Evolutionary conservation across 345 rosid species (phyloP).

Genomic region (Brassica incana): DNA sequence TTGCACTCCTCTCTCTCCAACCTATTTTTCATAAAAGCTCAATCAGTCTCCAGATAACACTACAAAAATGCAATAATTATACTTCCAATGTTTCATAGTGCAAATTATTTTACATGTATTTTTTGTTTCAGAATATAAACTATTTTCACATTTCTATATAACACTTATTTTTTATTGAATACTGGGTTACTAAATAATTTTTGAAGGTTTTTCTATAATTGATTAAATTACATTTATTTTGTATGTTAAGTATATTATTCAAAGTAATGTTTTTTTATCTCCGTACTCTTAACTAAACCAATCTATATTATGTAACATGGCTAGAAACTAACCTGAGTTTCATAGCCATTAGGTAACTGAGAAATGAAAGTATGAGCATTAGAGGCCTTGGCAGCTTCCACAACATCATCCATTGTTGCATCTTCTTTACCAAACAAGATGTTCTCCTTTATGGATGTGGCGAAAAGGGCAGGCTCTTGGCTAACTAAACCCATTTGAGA

Average conservation of each 20-base stretch:
- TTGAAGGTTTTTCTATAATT: too few species aligned
- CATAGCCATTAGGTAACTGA: conserved; percentile 73
- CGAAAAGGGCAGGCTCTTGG: conserved; percentile 90
- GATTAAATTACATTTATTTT: too few species aligned
- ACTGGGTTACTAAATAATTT: too few species aligned
- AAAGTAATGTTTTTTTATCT: neutral
- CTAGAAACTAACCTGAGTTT: conserved; percentile 48
- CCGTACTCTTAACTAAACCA: neutral
- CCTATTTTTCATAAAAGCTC: conserved; percentile 10
- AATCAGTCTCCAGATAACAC: neutral
- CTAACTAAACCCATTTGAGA: conserved; percentile 85
- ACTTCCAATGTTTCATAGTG: neutral
- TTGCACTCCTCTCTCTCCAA: conserved; percentile 93
- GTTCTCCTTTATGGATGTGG: conserved; percentile 78
- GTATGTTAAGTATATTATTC: too few species aligned
- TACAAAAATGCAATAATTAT: neutral
- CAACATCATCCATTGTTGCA: conserved; percentile 72
- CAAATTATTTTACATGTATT: neutral
- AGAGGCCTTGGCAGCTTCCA: conserved; percentile 87
- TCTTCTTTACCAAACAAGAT: conserved; percentile 83
- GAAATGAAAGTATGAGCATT: conserved; percentile 82
- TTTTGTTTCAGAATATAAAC: neutral
- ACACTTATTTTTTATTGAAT: too few species aligned
- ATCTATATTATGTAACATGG: neutral
- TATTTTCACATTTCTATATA: too few species aligned